Base-by-base conservation (phyloP, 192 early-diverging fungal species). In the Backusella parvicylindrica region DNA sequence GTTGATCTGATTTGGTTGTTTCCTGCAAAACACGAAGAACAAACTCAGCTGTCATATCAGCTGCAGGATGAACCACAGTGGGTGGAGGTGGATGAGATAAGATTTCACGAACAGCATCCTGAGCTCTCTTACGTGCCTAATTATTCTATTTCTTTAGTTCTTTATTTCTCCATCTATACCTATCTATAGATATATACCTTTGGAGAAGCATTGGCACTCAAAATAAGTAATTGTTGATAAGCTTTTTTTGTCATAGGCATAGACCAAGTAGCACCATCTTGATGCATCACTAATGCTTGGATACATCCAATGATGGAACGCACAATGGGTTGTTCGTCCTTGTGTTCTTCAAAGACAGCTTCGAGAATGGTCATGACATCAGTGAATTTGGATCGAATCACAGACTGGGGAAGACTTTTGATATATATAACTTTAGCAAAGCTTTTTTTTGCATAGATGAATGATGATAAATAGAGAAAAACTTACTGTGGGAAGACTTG, bases 141-240 rank as follows among this genome's bases (percentile, higher is more conserved):
- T n/a, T n/a, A n/a, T n/a, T n/a, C n/a, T n/a, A n/a, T n/a, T n/a
- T n/a, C n/a, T n/a, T n/a, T n/a, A n/a, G n/a, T n/a, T 38, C 0
- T 26, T 21, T 47, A 26, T 23, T 30, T 26, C 2, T 2, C 15
- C 5, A 16, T 30, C 70, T 31, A 69, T 32, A n/a, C 26, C 4
- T 21, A 31, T 40, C 30, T 2, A 56, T 40, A 18, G 11, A 23
- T 60, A 35, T 28, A 21, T 60, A 97, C 90, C 86, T 95, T 97
- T 36, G 97, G 95, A 64, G 95, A 88, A 60, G 82, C 85, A 74
- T 99, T 96, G 6, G 92, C 84, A 31, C 92, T 87, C 64, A 96
- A 89, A 41, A 91, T 80, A 31, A 98, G 82, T 53, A 99, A 81
- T 32, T 89, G 86, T 70, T 92, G 90, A 74, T 91, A 90, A 6